phyloP scores from a whole-genome alignment of 306 rosid genomes.

The Fragaria iinumae region DNA sequence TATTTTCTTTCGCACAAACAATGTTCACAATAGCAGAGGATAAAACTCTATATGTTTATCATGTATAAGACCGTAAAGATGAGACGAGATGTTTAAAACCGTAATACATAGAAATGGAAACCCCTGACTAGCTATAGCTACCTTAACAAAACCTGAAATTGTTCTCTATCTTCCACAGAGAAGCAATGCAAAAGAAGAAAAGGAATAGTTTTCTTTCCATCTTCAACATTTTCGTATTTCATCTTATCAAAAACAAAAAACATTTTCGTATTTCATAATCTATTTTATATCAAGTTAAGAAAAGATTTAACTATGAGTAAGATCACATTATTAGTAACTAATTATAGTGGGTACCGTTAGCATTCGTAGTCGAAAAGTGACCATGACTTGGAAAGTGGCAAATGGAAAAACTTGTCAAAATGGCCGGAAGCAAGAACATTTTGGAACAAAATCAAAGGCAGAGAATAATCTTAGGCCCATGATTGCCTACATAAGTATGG shows the following conservation, averaged over 20 bases:
- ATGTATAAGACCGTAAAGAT: no score
- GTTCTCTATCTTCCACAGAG: not conserved
- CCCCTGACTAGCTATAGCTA: no score
- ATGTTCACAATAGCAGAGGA: no score
- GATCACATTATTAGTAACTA: not conserved
- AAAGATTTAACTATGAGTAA: not conserved
- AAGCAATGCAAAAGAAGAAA: not conserved
- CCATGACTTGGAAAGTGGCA: conserved; percentile 25
- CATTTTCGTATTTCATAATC: not conserved
- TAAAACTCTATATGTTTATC: no score
- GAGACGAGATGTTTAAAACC: no score
- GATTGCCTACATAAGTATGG: conserved; percentile 47
- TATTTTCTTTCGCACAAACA: no score
- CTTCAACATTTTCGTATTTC: not conserved
- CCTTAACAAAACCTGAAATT: no score
- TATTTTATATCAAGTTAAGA: not conserved
- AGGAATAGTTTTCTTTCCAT: no score
- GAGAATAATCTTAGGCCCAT: conserved; percentile 21
- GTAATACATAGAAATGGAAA: no score
- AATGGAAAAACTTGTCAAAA: conserved; percentile 21
- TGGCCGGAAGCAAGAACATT: conserved; percentile 37
- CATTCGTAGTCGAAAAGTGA: conserved; percentile 15
- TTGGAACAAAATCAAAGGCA: conserved; percentile 31
- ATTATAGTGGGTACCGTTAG: not conserved
- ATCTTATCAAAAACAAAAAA: no score